A percentile compares a stretch with the other conserved stretches of the same genome.
Evolutionary conservation across 345 rosid species (phyloP).

Genomic region (Lumnitzera racemosa): DNA sequence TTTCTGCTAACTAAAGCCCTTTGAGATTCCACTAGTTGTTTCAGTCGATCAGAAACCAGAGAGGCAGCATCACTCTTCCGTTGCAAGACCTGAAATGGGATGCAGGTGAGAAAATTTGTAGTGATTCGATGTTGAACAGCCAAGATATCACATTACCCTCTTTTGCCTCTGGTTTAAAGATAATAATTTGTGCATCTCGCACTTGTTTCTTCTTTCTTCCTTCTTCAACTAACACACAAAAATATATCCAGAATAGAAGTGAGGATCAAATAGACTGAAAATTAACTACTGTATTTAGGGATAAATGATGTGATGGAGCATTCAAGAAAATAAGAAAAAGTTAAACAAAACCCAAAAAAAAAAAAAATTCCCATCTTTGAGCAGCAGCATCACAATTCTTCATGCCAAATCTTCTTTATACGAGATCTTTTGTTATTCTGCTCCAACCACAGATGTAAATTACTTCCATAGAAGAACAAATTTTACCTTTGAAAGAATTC

Average conservation of each 20-base stretch:
- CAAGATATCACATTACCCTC: conserved; percentile 33
- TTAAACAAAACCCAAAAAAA: too few species aligned
- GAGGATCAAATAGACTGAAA: too few species aligned
- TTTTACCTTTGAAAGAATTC: too few species aligned
- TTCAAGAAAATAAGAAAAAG: neutral
- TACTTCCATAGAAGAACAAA: too few species aligned
- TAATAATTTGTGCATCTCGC: conserved; percentile 49
- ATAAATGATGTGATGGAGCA: neutral
- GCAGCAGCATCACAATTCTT: neutral
- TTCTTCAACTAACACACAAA: conserved; percentile 60
- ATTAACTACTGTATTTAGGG: too few species aligned
- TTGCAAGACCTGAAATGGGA: conserved; percentile 52
- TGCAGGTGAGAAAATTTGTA: conserved; percentile 2
- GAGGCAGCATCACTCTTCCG: conserved; percentile 69
- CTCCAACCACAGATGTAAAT: too few species aligned
- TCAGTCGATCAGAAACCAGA: conserved; percentile 46
- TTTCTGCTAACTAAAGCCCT: conserved; percentile 29
- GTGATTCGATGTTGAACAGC: neutral
- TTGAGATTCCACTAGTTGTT: conserved; percentile 39
- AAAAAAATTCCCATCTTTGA: neutral
- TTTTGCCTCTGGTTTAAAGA: conserved; percentile 64
- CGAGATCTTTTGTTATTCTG: too few species aligned
- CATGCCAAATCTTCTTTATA: too few species aligned
- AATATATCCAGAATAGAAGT: too few species aligned
- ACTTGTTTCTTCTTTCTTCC: conserved; percentile 56